Conservation (phyloP, 2,329 filamentous ascomycete species). For the Arthrobotrys musiformis region DNA sequence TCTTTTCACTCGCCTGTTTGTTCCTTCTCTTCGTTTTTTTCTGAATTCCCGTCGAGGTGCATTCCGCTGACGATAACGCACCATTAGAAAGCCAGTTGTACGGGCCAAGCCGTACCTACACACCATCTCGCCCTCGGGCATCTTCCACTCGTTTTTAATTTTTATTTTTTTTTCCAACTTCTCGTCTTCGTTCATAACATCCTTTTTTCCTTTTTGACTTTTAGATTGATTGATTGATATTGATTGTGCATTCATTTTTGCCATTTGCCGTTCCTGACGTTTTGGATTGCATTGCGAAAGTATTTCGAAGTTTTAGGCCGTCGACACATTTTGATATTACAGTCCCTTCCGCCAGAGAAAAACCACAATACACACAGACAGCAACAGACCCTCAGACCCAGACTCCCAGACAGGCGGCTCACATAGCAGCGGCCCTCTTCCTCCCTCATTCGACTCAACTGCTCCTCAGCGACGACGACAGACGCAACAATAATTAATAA, state of each 20-base stretch:
- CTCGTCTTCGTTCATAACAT: background rate
- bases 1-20: slow-evolving; percentile 23
- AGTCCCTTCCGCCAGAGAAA: background rate
- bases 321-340: slow-evolving; percentile 23
- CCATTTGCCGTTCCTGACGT: slow-evolving; percentile 40
- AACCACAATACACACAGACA: background rate
- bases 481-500: slow-evolving; percentile 14
- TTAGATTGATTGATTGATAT: slow-evolving; percentile 3
- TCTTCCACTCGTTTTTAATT: slow-evolving; percentile 54
- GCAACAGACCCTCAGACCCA: too few relatives aligned
- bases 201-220: background rate
- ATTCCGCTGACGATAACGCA: slow-evolving; percentile 52
- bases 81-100: slow-evolving; percentile 31
- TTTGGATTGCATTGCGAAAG: slow-evolving; percentile 7
- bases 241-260: slow-evolving; percentile 6
- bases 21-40: slow-evolving; percentile 32
- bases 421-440: too few relatives aligned
- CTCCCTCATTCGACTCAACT: background rate
- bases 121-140: slow-evolving; percentile 44
- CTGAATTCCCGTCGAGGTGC: slow-evolving; percentile 31
- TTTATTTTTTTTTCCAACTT: slow-evolving; percentile 3
- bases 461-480: background rate
- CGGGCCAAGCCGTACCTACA: slow-evolving; percentile 25
- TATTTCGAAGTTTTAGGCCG: slow-evolving; percentile 2
- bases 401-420: too few relatives aligned